These are phyloP conservation scores for Erigeron canadensis DNA, from an alignment of 129 eudicot species.

Conservation along the genomic window DNA sequence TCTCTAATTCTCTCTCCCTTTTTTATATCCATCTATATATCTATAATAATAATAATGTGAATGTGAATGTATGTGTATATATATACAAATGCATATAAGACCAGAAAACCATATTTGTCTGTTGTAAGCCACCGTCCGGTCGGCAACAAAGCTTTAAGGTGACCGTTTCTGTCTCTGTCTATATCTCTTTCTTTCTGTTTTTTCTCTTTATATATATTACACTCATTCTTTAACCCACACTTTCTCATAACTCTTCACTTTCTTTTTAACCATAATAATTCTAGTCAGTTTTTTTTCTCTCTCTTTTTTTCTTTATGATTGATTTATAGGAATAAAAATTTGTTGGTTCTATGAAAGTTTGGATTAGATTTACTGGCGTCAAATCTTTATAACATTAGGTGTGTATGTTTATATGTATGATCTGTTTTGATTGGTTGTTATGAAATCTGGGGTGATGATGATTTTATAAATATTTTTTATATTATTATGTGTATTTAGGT, in stretches of 20 bases:
- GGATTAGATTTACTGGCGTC: not conserved
- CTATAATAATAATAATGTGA: no score
- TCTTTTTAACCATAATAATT: slow-evolving; percentile 12
- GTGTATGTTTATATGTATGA: not conserved
- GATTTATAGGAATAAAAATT: not conserved
- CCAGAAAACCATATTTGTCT: slow-evolving; percentile 25
- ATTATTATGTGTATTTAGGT: not conserved
- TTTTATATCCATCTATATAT: slow-evolving; percentile 11
- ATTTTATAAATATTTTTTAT: not conserved
- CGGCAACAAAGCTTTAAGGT: slow-evolving; percentile 38
- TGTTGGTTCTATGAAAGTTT: slow-evolving; percentile 1
- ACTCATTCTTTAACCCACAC: slow-evolving; percentile 2
- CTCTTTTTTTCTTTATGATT: not conserved
- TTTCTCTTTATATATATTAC: not conserved
- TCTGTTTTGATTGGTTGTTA: slow-evolving; percentile 10
- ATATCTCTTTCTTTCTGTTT: slow-evolving; percentile 23
- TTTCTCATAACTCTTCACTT: not conserved
- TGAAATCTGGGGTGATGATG: not conserved
- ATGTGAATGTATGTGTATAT: not conserved
- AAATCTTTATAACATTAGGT: slow-evolving; percentile 20
- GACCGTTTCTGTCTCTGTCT: slow-evolving; percentile 36
- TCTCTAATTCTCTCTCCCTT: slow-evolving; percentile 17
- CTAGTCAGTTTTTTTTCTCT: not conserved
- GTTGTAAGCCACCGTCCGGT: slow-evolving; percentile 42
- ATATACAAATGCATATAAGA: not conserved